Percentiles rank a stretch among this genome's conserved stretches.
Evolutionary conservation across 345 rosid genomes (phyloP).

Genomic region (Lagerstroemia speciosa): DNA sequence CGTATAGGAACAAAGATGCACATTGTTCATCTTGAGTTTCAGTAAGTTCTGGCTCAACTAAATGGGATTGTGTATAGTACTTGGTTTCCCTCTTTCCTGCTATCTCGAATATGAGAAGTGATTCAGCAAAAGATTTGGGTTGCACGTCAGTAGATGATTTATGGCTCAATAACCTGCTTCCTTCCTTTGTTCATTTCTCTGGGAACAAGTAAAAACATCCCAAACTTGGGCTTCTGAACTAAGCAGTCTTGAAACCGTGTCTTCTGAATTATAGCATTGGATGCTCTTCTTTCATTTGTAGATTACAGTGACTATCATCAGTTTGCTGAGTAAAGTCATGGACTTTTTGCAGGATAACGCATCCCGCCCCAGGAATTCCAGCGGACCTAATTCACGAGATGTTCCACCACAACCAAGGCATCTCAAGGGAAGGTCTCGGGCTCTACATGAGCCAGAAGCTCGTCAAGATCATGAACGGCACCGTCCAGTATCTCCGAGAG

Average conservation of each 20-base stretch:
- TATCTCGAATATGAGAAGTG: too few species aligned
- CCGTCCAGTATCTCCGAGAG: constrained; percentile 65
- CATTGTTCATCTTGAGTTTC: constrained; percentile 64
- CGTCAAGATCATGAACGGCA: constrained; percentile 73
- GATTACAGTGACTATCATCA: too few species aligned
- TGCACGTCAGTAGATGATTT: too few species aligned
- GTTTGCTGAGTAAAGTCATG: neutral
- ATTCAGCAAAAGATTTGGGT: too few species aligned
- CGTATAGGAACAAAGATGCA: constrained; percentile 50
- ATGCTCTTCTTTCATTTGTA: too few species aligned
- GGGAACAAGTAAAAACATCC: too few species aligned
- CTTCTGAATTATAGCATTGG: too few species aligned
- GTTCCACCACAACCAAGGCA: constrained; percentile 47
- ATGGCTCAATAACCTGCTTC: too few species aligned
- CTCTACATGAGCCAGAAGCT: constrained; percentile 62
- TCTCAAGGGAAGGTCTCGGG: constrained; percentile 79
- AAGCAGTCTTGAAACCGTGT: too few species aligned
- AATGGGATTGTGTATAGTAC: neutral
- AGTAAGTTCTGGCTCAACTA: constrained; percentile 20
- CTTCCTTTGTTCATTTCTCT: too few species aligned
- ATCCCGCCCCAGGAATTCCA: constrained; percentile 78
- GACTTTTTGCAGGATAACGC: constrained; percentile 43
- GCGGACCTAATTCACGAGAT: constrained; percentile 56
- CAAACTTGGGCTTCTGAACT: too few species aligned
- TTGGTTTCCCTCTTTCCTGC: neutral